A percentile compares a stretch with the other conserved stretches of the same genome.
Evolutionary conservation across 225 moss, liverwort and hornwort species (phyloP).

Genomic region (Takakia lepidozioides): DNA sequence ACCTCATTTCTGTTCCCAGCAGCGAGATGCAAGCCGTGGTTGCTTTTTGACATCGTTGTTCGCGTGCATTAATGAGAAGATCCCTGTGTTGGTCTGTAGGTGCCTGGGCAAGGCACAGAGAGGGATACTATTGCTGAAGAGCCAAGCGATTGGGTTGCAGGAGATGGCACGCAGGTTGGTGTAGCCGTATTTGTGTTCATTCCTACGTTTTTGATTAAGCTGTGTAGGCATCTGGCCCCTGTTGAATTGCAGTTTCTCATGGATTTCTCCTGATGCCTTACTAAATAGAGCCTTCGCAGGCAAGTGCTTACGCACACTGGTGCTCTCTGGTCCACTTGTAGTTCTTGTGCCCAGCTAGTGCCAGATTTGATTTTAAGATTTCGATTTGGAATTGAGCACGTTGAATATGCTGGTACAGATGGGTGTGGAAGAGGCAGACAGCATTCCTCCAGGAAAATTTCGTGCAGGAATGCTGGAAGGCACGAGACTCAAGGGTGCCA

Average conservation of each 20-base stretch:
- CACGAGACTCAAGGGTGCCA: slow-evolving; percentile 70
- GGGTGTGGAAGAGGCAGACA: slow-evolving; percentile 41
- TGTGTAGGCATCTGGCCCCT: no score
- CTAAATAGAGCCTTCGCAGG: no score
- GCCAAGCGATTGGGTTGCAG: slow-evolving; percentile 16
- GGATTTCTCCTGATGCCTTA: no score
- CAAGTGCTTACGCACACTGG: not conserved
- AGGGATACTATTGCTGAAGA: no score
- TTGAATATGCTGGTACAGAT: slow-evolving; percentile 17
- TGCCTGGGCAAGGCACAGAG: slow-evolving; percentile 15
- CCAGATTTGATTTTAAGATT: not conserved
- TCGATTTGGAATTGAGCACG: not conserved
- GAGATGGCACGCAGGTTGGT: slow-evolving; percentile 32
- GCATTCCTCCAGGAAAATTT: slow-evolving; percentile 45
- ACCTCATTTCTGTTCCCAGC: not conserved
- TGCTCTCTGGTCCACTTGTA: not conserved
- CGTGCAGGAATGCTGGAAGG: slow-evolving; percentile 60
- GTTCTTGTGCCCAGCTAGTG: no score
- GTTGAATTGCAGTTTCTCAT: no score
- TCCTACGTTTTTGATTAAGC: not conserved
- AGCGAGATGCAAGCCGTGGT: not conserved
- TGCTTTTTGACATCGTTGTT: not conserved
- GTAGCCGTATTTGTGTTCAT: not conserved
- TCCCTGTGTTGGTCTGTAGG: slow-evolving; percentile 8
- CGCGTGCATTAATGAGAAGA: not conserved